A percentile compares a stretch with the other conserved stretches of the same genome.
Evolutionary conservation across 2,329 filamentous ascomycete species (phyloP).

Genomic region (Sordariomycetes sp.): DNA sequence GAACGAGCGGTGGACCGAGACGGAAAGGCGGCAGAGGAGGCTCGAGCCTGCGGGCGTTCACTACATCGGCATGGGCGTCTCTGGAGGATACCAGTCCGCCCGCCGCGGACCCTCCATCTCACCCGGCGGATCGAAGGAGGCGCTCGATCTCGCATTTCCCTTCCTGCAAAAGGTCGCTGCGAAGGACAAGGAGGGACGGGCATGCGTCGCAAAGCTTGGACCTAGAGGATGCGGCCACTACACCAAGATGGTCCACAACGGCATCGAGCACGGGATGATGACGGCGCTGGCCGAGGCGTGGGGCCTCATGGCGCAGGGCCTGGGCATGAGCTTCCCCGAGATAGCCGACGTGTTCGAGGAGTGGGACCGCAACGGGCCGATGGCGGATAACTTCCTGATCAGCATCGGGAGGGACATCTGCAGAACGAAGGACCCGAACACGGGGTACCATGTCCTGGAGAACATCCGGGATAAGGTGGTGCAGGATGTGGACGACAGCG

Average conservation of each 20-base stretch:
- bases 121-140: slow-evolving; percentile 48
- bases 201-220: slow-evolving; percentile 51
- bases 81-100: slow-evolving; percentile 59
- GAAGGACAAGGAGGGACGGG: slow-evolving; percentile 45
- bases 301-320: slow-evolving; percentile 46
- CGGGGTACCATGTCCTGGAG: slow-evolving; percentile 41
- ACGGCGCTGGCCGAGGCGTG: slow-evolving; percentile 53
- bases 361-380: slow-evolving; percentile 49
- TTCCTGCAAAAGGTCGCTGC: slow-evolving; percentile 51
- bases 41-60: slow-evolving; percentile 45
- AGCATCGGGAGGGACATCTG: slow-evolving; percentile 53
- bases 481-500: slow-evolving; percentile 54
- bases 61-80: slow-evolving; percentile 59
- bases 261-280: slow-evolving; percentile 65
- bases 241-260: slow-evolving; percentile 69
- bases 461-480: slow-evolving; percentile 61
- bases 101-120: slow-evolving; percentile 57
- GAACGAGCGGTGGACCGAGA: slow-evolving; percentile 57
- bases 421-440: slow-evolving; percentile 28
- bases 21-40: slow-evolving; percentile 49
- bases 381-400: slow-evolving; percentile 50
- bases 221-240: slow-evolving; percentile 57
- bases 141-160: slow-evolving; percentile 48
- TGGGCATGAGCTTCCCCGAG: slow-evolving; percentile 49
- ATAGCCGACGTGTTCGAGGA: slow-evolving; percentile 46